phyloP scores from a whole-genome alignment of 176 grass and related monocot species.

The Secale cereale region DNA sequence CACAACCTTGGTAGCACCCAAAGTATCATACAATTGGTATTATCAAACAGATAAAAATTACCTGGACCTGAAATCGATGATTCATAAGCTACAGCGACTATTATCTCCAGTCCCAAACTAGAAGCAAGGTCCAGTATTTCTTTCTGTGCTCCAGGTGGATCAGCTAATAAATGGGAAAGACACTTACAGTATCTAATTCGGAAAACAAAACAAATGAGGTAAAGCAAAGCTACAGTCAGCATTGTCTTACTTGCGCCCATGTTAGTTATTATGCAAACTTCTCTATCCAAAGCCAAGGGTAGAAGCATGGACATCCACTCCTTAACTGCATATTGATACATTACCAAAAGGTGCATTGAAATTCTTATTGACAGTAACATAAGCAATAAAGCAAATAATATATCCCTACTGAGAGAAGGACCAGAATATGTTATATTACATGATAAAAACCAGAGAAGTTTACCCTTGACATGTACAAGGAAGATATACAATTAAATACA shows the following conservation, averaged over 20 bases:
- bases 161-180: constrained; percentile 49
- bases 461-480: neutral
- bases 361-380: neutral
- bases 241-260: constrained; percentile 81
- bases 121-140: constrained; percentile 63
- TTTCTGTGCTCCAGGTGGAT: constrained; percentile 81
- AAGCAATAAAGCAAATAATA: neutral
- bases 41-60: constrained; percentile 1
- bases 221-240: constrained; percentile 17
- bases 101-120: constrained; percentile 63
- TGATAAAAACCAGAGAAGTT: neutral
- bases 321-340: constrained; percentile 53
- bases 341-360: constrained; percentile 12
- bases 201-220: neutral
- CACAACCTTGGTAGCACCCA: neutral
- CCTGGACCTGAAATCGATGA: constrained; percentile 36
- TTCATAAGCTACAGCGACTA: constrained; percentile 74
- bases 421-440: neutral
- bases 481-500: neutral
- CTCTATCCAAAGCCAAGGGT: constrained; percentile 66
- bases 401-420: neutral
- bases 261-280: constrained; percentile 88
- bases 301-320: constrained; percentile 89
- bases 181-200: constrained; percentile 10
- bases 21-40: neutral